Base-by-base conservation (phyloP, 2,329 filamentous ascomycete species). In the Aquanectria penicillioides region DNA sequence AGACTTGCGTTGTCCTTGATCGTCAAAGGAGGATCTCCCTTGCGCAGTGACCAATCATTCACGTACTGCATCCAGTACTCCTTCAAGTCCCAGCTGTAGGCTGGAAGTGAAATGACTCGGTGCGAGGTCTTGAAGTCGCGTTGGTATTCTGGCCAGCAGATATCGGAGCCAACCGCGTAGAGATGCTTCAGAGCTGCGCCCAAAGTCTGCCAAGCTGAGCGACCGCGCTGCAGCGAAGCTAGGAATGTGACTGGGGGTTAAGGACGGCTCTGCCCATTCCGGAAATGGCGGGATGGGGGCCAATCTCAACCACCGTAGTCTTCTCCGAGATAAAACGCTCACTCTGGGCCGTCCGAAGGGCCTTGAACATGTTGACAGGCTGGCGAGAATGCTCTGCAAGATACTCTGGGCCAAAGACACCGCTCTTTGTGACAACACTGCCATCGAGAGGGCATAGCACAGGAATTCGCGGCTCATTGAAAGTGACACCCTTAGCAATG, bases 61-160 rank as follows among this genome's bases (percentile, higher is more conserved):
- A 82, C 75, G 65, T 87, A 87, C 65, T 82, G 77, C 25, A 86
- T 80, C 85, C 85, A 88, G 73, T 93, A 92, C 63, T 85, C 88
- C 80, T 92, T 92, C 67, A 86, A 80, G 66, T 93, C 89, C 76
- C 90, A 94, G 1, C 82, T 82, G 70, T 93, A 94, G 3, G 84
- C 83, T 0, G 91, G 91, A 2, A 93, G 78, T 2, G 84, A 77
- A 5, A 92, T 74, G 11, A 93, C 61, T 5, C 31, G 46, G 1
- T 68, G 63, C 0, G 63, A 53, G 1, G 51, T 37, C 2, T 48
- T 57, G 18, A 68, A 68, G n/a, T 60, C 61, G 0, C 43, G 46
- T 17, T 68, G 78, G 9, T 78, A 77, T 2, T 76, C 72, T 0
- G 55, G 31, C 65, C 65, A 68, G 11, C n/a, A 25, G 5, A 68